Evolutionary conservation across 2,329 filamentous ascomycete genomes (phyloP), one percentile per base, ranked within the genome.

Genomic region (Raffaelea arxii): DNA sequence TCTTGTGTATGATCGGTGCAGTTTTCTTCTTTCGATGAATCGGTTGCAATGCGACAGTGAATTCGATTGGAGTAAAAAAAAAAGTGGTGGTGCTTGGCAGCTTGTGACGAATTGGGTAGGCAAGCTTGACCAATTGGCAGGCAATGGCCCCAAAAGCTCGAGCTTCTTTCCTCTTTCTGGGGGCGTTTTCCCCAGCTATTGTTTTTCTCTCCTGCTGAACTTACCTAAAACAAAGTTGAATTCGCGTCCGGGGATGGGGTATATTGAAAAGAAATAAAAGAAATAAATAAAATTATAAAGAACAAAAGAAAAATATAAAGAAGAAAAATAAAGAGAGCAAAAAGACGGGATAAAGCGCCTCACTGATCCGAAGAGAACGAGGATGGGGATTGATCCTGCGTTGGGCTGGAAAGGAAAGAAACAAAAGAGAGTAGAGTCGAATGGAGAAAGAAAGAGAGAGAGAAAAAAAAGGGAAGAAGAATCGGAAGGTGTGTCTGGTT

Each of bases 301-400:
- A 35, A 25, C 21, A 21, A 37, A n/a, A 11, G 11, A 25, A 23
- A 22, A 25, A 22, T 23, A 43, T 23, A n/a, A 22, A 38, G 47
- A 45, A 45, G 16, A 12, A 27, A 40, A 23, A 41, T 44, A n/a
- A 10, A 32, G 30, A 39, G 37, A 41, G 44, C 32, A 37, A 30
- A 32, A 44, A 46, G 48, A 50, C 49, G 49, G 49, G 48, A 47
- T 41, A 52, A 52, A 51, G 53, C 54, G 52, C 53, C 53, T 55
- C 71, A 74, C 70, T 68, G 70, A 59, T 56, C 67, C 62, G 61
- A 65, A 66, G n/a, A n/a, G 62, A 60, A 65, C 60, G 52, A 54
- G 49, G 53, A 52, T 50, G 51, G 47, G 62, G 58, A 62, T 65
- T 42, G 57, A 55, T 60, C 70, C 70, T 71, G 69, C 70, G 69